Base-by-base conservation (phyloP, 2,329 filamentous ascomycete species). In the Fusarium subglutinans region DNA sequence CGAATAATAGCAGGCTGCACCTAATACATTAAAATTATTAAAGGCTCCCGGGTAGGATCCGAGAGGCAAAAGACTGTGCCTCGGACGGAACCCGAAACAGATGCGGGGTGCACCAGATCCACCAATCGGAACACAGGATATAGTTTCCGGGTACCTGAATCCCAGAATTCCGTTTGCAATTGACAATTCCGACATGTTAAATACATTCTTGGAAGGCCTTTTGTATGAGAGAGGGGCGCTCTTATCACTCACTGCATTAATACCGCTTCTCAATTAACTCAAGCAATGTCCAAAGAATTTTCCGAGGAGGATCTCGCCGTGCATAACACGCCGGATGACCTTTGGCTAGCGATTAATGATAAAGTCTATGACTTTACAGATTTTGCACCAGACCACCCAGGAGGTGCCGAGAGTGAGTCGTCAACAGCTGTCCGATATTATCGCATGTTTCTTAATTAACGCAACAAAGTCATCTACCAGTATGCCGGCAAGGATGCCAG, bases 281-380 rank as follows among this genome's bases (percentile, higher is more conserved):
- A 14, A 54, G 14, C 3, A 10, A 54, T 22, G 35, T 18, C 33
- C 3, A 40, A n/a, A 28, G 18, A 54, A 20, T 55, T 88, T 26
- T 83, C 84, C 20, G 75, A 80, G 6, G 73, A 82, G 47, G 83
- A 89, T 66, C 80, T 90, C 64, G 82, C 83, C 3, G 77, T 77
- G 43, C 88, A 90, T 75, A 84, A 82, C 47, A 83, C 79, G 1
- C 80, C 82, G 2, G 81, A 85, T 20, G 86, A 90, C 75, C 84
- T 88, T 75, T 93, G 91, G 92, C 87, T 93, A 68, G 90, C 92
- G 28, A 87, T 93, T n/a, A 87, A 93, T 76, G 87, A 87, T 43
- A 84, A 87, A 64, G 90, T 93, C 45, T 93, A 91, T 83, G 90
- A 94, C 79, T 82, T 79, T 28, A 77, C 77, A 0, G 58, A 69